Evolutionary conservation across 805 yeast genomes (phyloP), one percentile per base, ranked within the genome.

Genomic region (Schizosaccharomyces octosporus): DNA sequence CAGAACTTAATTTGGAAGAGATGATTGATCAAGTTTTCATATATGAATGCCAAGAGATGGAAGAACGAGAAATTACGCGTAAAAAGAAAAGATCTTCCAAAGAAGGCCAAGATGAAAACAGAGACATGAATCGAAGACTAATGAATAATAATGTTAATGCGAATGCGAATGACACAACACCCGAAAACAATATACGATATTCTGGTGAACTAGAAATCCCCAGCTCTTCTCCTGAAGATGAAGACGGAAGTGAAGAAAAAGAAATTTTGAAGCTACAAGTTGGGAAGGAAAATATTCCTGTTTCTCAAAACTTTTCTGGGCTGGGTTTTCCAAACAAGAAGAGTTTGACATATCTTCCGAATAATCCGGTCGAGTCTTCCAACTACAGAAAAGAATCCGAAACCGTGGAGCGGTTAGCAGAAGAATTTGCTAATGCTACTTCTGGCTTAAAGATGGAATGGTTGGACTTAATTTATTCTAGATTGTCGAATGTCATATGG

Each of bases 1-100:
- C 95, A 0, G 95, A 88, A 71, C 95, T 93, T 69, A 95, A 94
- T 5, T 78, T 93, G 62, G 98, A 93, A 66, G 98, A 93, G 65
- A 81, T 89, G 65, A 70, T 66, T 43, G 79, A 75, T 61, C 83
- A 90, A 1, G 85, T 81, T 48, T 83, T 93, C 62, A 68, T 84
- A 29, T 77, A 78, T 55, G 87, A 88, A 57, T 93, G 97, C 74
- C 82, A 79, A 64, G 51, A 45, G 24, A 24, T n/a, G 27, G 27
- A 45, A 45, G 51, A 24, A n/a, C 21, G 21, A 45, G 21, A 45
- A 13, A 17, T 24, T 9, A 45, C 13, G 7, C 21, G 27, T 9
- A 45, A 11, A 45, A 45, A 45, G 27, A 13, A 45, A 45, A 36
- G 11, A 36, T 36, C 41, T 36, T 13, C 15, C 15, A 36, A 36